Evolutionary conservation across 1,284 basidiomycete species (phyloP).

Genomic region (Cutaneotrichosporon arboriforme): DNA sequence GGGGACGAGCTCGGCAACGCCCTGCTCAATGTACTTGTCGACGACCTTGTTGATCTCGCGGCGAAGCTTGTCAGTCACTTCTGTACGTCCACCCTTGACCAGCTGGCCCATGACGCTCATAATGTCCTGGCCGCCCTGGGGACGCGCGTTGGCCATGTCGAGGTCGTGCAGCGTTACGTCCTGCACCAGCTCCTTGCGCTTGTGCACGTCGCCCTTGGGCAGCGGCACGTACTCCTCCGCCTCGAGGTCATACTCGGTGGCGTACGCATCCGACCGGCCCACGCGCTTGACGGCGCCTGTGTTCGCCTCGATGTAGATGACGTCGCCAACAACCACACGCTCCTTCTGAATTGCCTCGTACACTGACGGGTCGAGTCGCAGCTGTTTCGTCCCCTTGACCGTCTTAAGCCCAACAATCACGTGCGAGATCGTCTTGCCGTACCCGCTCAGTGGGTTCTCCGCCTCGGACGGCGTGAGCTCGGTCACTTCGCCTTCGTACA

Average conservation of each 20-base stretch:
- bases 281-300: constrained; percentile 98
- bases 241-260: constrained; percentile 96
- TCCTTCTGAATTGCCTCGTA: constrained; percentile 98
- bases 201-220: constrained; percentile 97
- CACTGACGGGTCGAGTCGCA: constrained; percentile 88
- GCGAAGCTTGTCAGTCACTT: constrained; percentile 93
- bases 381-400: constrained; percentile 95
- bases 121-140: constrained; percentile 86
- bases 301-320: constrained; percentile 91
- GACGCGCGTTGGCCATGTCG: constrained; percentile 93
- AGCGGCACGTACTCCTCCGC: constrained; percentile 97
- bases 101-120: constrained; percentile 99
- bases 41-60: constrained; percentile 98
- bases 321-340: constrained; percentile 92
- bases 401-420: constrained; percentile 96
- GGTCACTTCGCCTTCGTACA: constrained; percentile 97
- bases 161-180: constrained; percentile 95
- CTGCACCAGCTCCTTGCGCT: constrained; percentile 94
- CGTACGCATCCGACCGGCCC: constrained; percentile 94
- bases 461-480: constrained; percentile 93
- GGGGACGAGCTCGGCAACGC: constrained; percentile 94
- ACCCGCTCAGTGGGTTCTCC: constrained; percentile 91
- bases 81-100: constrained; percentile 87
- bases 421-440: constrained; percentile 97
- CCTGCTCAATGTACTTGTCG: constrained; percentile 94